These are phyloP conservation scores for Galerina marginata DNA, from an alignment of 768 basidiomycete species.

Conservation along the genomic window DNA sequence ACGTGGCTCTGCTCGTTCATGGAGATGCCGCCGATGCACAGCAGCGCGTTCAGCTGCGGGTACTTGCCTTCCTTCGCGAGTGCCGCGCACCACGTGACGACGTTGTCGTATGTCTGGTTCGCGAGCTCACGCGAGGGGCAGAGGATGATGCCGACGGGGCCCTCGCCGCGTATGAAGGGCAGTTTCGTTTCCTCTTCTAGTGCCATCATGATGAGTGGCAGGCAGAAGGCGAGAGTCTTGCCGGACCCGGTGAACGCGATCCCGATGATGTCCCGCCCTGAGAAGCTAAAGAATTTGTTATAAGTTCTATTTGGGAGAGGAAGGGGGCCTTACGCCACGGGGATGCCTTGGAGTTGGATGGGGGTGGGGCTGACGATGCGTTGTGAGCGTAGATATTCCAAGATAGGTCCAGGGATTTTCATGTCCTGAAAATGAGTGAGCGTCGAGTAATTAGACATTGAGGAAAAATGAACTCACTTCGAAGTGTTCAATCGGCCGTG, in stretches of 20 bases:
- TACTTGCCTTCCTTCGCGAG: conserved; percentile 82
- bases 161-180: conserved; percentile 91
- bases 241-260: conserved; percentile 99
- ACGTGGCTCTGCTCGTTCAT: conserved; percentile 98
- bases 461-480: conserved; percentile 47
- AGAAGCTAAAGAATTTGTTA: conserved; percentile 62
- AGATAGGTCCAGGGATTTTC: conserved; percentile 92
- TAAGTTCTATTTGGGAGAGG: conserved; percentile 8
- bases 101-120: conserved; percentile 95
- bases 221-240: conserved; percentile 96
- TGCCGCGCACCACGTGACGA: conserved; percentile 83
- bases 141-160: conserved; percentile 94
- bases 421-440: conserved; percentile 69
- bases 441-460: conserved; percentile 1
- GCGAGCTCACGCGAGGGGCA: conserved; percentile 98
- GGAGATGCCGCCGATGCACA: conserved; percentile 97
- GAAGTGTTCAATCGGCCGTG: conserved; percentile 92
- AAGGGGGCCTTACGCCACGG: conserved; percentile 76
- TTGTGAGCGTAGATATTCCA: conserved; percentile 83
- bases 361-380: conserved; percentile 90
- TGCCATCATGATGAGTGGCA: conserved; percentile 97
- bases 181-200: conserved; percentile 92
- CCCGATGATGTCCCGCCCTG: conserved; percentile 97
- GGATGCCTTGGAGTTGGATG: conserved; percentile 96
- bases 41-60: conserved; percentile 83